Evolutionary conservation across 305 asterid species (phyloP), one percentile per base, ranked within the genome.

Genomic region (Solanum chacoense): DNA sequence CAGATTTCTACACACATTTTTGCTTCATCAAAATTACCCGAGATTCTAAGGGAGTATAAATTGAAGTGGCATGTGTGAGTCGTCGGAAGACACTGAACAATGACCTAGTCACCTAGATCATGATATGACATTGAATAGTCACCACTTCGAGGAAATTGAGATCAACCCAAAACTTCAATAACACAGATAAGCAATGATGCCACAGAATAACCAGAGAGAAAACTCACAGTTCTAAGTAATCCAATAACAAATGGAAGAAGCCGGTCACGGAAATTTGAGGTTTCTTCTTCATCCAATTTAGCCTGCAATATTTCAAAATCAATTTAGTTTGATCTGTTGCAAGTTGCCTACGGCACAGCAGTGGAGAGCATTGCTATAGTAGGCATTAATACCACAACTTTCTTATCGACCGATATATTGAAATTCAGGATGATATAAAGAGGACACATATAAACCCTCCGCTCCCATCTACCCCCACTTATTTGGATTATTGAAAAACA

Each of bases 211-310:
- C 29, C 75, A 34, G 79, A 86, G 67, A 72, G 86, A 74, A 55
- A 87, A 92, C 99, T 94, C 93, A 96, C 99, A 81, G 99, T 98
- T 94, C 99, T 94, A 88, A 98, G 98, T 93, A 98, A 94, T 90
- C 99, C 99, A 92, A 98, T 95, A 89, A 95, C 92, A 91, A 96
- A 93, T 85, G 99, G 99, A 90, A 98, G 99, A 92, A 98, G 98
- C 91, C 94, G 98, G 90, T 98, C 99, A 86, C 93, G 95, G 83
- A 96, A 94, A 92, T 94, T 92, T 69, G 96, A 93, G 85, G 93
- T 89, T 88, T 94, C 95, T 88, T 96, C 99, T 92, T 97, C 98
- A 90, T 95, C 96, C 93, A 94, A 87, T 89, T 91, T 92, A 92
- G 90, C 97, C 99, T 97, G 96, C 90, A 94, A 89, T 77, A 85